Percentiles rank a stretch among this genome's conserved stretches.
Conservation (phyloP, 2,329 filamentous ascomycete species). For the Basipetospora chlamydospora region DNA sequence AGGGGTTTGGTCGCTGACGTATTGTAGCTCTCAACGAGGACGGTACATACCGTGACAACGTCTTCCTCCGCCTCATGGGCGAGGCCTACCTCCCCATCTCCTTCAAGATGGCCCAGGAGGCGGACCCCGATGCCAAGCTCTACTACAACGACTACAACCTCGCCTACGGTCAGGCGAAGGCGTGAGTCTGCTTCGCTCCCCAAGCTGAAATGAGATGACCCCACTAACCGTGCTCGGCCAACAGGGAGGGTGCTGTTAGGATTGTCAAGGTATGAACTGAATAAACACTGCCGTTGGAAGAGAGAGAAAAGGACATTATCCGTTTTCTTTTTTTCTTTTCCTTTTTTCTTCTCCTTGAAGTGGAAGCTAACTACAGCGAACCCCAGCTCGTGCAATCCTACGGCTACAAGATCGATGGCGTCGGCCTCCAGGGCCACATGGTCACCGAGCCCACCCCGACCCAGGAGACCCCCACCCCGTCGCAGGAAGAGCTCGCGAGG, state of each 20-base stretch:
- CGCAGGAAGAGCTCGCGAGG: constrained; percentile 12
- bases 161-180: constrained; percentile 23
- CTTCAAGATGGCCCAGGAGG: constrained; percentile 30
- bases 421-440: constrained; percentile 36
- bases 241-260: constrained; percentile 14
- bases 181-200: too few species aligned
- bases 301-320: too few species aligned
- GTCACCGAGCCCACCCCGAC: constrained; percentile 21
- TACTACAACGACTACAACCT: constrained; percentile 41
- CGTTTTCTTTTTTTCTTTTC: too few species aligned
- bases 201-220: too few species aligned
- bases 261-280: constrained; percentile 14
- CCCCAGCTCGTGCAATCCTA: constrained; percentile 14
- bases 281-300: too few species aligned
- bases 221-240: too few species aligned
- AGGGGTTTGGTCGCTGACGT: too few species aligned
- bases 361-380: too few species aligned
- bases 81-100: constrained; percentile 33
- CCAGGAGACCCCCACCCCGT: constrained; percentile 19
- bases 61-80: constrained; percentile 34
- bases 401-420: constrained; percentile 32
- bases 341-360: too few species aligned
- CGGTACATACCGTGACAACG: constrained; percentile 26
- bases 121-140: constrained; percentile 30
- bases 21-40: constrained; percentile 29